Percentiles rank a stretch among this genome's conserved stretches.
Evolutionary conservation across 495 filamentous ascomycete genomes (phyloP).

Genomic region (Peziza echinospora): DNA sequence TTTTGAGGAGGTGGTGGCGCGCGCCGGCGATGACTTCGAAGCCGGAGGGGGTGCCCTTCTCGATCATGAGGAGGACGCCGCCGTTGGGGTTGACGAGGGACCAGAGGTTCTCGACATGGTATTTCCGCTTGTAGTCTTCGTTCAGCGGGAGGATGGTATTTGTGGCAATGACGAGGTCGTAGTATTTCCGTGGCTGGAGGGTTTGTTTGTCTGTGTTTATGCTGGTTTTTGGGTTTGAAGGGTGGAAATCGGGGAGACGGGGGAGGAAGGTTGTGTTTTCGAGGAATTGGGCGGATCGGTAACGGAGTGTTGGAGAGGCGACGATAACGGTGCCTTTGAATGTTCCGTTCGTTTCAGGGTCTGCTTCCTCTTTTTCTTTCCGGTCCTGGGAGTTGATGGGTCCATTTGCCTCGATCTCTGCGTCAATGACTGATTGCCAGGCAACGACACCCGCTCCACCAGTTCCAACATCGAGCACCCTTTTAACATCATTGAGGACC

Average conservation of each 20-base stretch:
- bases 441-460: slow-evolving; percentile 70
- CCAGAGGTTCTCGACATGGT: slow-evolving; percentile 71
- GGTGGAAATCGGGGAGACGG: slow-evolving; percentile 48
- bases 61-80: slow-evolving; percentile 66
- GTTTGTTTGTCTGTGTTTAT: not conserved
- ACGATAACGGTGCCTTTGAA: slow-evolving; percentile 41
- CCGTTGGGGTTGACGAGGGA: slow-evolving; percentile 61
- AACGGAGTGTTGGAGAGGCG: slow-evolving; percentile 43
- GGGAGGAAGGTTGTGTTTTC: slow-evolving; percentile 84
- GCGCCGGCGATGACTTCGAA: slow-evolving; percentile 83
- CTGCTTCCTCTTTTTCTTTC: slow-evolving; percentile 30
- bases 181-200: slow-evolving; percentile 44
- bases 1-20: slow-evolving; percentile 50
- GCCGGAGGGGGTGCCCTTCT: slow-evolving; percentile 77
- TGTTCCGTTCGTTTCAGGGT: slow-evolving; percentile 19
- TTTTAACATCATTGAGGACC: slow-evolving; percentile 45
- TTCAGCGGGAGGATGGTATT: slow-evolving; percentile 53
- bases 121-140: slow-evolving; percentile 53
- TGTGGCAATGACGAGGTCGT: slow-evolving; percentile 75
- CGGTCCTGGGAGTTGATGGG: slow-evolving; percentile 13
- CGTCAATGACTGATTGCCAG: slow-evolving; percentile 56
- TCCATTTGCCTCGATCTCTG: not conserved
- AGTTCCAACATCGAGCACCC: slow-evolving; percentile 60
- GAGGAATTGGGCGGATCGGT: slow-evolving; percentile 52
- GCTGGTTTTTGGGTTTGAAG: slow-evolving; percentile 3